phyloP scores from a whole-genome alignment of 306 rosid species.

The Quercus aquifolioides region DNA sequence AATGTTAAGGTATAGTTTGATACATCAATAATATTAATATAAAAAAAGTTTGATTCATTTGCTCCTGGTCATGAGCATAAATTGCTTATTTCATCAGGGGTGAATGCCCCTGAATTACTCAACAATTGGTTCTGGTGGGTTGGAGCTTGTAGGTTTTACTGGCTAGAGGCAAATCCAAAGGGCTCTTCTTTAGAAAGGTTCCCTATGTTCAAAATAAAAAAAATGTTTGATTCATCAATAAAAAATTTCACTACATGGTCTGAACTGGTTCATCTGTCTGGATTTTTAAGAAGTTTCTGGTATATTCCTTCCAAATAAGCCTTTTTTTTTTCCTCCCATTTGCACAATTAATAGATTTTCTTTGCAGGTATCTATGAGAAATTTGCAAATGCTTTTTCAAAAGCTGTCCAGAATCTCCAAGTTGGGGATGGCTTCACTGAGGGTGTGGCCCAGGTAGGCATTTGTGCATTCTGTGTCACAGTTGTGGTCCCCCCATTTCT shows the following conservation, averaged over 20 bases:
- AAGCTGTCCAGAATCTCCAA: slow-evolving; percentile 77
- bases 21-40: not conserved
- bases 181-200: too few species aligned
- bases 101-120: too few species aligned
- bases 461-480: slow-evolving; percentile 13
- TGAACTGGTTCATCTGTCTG: not conserved
- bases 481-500: not conserved
- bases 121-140: too few species aligned
- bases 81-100: too few species aligned
- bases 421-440: slow-evolving; percentile 95
- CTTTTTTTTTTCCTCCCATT: not conserved
- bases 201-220: too few species aligned
- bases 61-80: too few species aligned
- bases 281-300: not conserved
- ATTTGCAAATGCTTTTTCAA: slow-evolving; percentile 62
- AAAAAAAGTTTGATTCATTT: not conserved
- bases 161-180: too few species aligned
- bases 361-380: slow-evolving; percentile 79
- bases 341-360: slow-evolving; percentile 4
- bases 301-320: not conserved
- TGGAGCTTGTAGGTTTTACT: too few species aligned
- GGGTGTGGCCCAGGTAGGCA: slow-evolving; percentile 78
- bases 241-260: not conserved
- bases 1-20: not conserved
- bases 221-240: not conserved